phyloP scores from a whole-genome alignment of 495 filamentous ascomycete genomes.

The Xylaria bambusicola region DNA sequence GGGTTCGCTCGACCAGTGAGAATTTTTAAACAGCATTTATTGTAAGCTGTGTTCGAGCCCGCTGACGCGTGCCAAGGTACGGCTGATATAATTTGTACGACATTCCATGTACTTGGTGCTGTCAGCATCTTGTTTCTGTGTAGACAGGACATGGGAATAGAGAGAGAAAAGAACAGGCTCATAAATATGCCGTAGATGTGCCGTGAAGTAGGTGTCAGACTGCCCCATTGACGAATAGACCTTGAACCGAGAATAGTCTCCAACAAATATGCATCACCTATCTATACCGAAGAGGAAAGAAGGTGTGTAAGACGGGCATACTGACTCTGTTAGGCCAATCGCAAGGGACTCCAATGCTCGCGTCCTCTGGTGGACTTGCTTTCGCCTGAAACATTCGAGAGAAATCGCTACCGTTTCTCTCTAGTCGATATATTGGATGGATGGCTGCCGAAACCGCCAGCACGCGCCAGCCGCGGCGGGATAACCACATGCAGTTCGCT shows the following conservation, averaged over 20 bases:
- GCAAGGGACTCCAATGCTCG: not conserved
- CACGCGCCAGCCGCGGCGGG: conserved; percentile 9
- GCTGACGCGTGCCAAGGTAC: conserved; percentile 9
- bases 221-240: not conserved
- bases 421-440: not conserved
- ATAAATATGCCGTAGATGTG: no score
- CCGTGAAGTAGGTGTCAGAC: not conserved
- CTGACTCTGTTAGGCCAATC: not conserved
- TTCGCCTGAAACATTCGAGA: conserved; percentile 14
- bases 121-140: not conserved
- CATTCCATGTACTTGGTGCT: not conserved
- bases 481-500: conserved; percentile 17
- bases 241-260: not conserved
- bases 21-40: not conserved
- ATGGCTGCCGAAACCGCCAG: not conserved
- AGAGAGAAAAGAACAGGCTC: not conserved
- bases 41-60: not conserved
- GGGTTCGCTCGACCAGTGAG: conserved; percentile 10
- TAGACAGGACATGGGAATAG: not conserved
- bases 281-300: not conserved
- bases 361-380: not conserved
- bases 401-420: not conserved
- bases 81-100: conserved; percentile 6
- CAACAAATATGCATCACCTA: not conserved
- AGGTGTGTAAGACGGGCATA: conserved; percentile 17